phyloP scores from a whole-genome alignment of 2,329 filamentous ascomycete species.

The Hymenoscyphus albidus region DNA sequence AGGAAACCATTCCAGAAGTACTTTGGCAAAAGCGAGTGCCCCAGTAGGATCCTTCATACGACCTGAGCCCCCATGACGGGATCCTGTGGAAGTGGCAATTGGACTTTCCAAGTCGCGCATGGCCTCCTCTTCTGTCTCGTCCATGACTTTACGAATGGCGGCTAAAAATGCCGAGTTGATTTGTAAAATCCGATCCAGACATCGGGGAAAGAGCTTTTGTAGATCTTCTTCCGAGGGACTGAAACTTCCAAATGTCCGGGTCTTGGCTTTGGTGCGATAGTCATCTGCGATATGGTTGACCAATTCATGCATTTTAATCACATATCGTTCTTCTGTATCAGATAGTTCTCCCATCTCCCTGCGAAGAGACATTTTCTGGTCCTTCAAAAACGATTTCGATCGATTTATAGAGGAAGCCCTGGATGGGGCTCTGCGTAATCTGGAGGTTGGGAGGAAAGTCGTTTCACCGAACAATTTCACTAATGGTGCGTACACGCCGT shows the following conservation, averaged over 20 bases:
- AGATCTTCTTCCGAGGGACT: slow-evolving; percentile 71
- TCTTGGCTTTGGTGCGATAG: slow-evolving; percentile 67
- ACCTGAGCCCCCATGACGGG: slow-evolving; percentile 42
- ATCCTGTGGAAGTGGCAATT: slow-evolving; percentile 45
- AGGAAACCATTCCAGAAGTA: slow-evolving; percentile 88
- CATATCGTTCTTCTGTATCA: slow-evolving; percentile 92
- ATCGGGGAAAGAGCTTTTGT: slow-evolving; percentile 74
- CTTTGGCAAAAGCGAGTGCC: slow-evolving; percentile 70
- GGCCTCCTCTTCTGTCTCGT: slow-evolving; percentile 79
- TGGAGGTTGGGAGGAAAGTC: slow-evolving; percentile 81
- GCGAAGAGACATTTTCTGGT: slow-evolving; percentile 79
- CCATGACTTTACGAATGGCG: slow-evolving; percentile 70
- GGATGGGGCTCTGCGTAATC: slow-evolving; percentile 79
- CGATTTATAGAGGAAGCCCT: slow-evolving; percentile 77
- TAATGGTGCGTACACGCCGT: slow-evolving; percentile 72
- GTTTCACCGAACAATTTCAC: slow-evolving; percentile 78
- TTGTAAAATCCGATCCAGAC: slow-evolving; percentile 74
- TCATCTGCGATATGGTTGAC: slow-evolving; percentile 77
- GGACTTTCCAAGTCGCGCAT: slow-evolving; percentile 68
- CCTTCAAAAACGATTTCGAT: slow-evolving; percentile 70
- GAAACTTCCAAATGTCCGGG: slow-evolving; percentile 54
- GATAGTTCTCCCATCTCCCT: slow-evolving; percentile 88
- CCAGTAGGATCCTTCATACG: slow-evolving; percentile 70
- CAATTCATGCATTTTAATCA: slow-evolving; percentile 79
- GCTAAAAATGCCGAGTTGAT: slow-evolving; percentile 78